Conservation (phyloP, 306 rosid genomes). For the Quercus parvula region DNA sequence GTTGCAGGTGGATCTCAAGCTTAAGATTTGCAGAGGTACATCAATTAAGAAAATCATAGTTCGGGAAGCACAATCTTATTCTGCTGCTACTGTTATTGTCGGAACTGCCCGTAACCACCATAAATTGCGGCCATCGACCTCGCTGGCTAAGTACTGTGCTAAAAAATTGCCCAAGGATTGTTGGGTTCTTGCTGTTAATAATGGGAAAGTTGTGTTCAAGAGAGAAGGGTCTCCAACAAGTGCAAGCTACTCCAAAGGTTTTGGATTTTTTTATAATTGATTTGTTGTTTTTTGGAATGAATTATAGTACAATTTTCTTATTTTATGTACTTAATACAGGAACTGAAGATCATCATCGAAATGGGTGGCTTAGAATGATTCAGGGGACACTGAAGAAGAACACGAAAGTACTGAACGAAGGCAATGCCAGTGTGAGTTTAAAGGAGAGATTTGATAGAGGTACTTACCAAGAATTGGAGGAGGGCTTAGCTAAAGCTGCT, state of each 20-base stretch:
- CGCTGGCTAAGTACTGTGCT: constrained; percentile 91
- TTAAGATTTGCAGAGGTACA: constrained; percentile 81
- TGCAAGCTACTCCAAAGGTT: constrained; percentile 47
- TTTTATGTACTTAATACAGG: constrained; percentile 39
- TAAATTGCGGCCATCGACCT: constrained; percentile 62
- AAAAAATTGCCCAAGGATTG: constrained; percentile 59
- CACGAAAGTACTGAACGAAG: constrained; percentile 50
- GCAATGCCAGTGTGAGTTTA: constrained; percentile 15
- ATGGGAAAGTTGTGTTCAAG: constrained; percentile 75
- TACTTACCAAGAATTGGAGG: constrained; percentile 32
- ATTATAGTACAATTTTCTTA: constrained; percentile 15
- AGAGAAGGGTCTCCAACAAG: constrained; percentile 41
- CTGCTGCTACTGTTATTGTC: constrained; percentile 66
- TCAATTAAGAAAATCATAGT: constrained; percentile 67
- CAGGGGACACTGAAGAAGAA: constrained; percentile 29
- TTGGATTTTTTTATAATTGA: background rate
- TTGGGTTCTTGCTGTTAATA: constrained; percentile 71
- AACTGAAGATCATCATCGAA: constrained; percentile 30
- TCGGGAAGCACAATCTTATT: constrained; percentile 69
- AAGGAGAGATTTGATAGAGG: constrained; percentile 15
- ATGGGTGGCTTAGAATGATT: constrained; percentile 48
- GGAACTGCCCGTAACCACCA: constrained; percentile 63
- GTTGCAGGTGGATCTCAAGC: constrained; percentile 89
- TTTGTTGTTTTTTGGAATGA: background rate
- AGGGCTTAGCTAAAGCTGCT: constrained; percentile 47